Evolutionary conservation across 2,329 filamentous ascomycete genomes (phyloP).

Genomic region (Sclerotinia sclerotiorum): DNA sequence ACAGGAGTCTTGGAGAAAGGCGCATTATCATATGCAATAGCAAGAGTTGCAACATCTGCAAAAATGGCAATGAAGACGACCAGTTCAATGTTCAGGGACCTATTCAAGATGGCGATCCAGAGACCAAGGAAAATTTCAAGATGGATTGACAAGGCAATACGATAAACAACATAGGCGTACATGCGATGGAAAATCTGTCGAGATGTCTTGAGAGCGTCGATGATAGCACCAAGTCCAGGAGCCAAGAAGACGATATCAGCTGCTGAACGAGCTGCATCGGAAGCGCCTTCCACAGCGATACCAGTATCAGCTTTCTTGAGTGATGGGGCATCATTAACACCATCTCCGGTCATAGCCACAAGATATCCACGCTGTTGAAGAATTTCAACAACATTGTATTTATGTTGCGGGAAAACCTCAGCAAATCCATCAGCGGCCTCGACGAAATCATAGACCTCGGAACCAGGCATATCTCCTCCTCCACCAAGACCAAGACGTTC

Average conservation of each 20-base stretch:
- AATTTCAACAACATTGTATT: slow-evolving; percentile 92
- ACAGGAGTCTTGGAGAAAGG: slow-evolving; percentile 82
- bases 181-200: slow-evolving; percentile 96
- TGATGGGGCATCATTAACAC: slow-evolving; percentile 91
- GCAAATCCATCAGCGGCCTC: slow-evolving; percentile 94
- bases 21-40: slow-evolving; percentile 91
- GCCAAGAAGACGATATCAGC: slow-evolving; percentile 94
- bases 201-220: slow-evolving; percentile 88
- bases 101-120: slow-evolving; percentile 87
- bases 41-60: slow-evolving; percentile 86
- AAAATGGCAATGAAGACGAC: slow-evolving; percentile 96
- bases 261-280: slow-evolving; percentile 85
- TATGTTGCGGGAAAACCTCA: slow-evolving; percentile 93
- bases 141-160: slow-evolving; percentile 88
- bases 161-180: slow-evolving; percentile 95
- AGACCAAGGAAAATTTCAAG: slow-evolving; percentile 88
- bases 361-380: slow-evolving; percentile 90
- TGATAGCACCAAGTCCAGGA: slow-evolving; percentile 87
- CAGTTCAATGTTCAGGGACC: slow-evolving; percentile 78
- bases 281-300: slow-evolving; percentile 91
- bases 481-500: slow-evolving; percentile 88
- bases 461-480: slow-evolving; percentile 89
- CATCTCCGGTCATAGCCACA: slow-evolving; percentile 94
- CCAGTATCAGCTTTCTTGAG: slow-evolving; percentile 95
- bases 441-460: slow-evolving; percentile 92